Evolutionary conservation across 164 flowering plant species (phyloP), one percentile per base, ranked within the genome.

Genomic region (Stephania yunnanensis): DNA sequence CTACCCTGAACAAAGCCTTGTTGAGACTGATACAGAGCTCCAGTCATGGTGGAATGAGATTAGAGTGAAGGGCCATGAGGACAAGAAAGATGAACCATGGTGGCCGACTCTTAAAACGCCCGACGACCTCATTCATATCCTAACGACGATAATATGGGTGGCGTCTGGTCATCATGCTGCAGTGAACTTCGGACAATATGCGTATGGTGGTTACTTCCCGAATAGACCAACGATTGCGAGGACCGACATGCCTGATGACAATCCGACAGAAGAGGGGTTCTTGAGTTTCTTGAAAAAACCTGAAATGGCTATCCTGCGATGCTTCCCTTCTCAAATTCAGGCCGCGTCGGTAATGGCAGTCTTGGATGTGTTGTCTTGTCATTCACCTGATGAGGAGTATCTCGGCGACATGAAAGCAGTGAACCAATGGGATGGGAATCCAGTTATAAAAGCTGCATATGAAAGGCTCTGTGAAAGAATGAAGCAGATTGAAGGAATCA

Each of bases 31-130:
- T 68, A 0, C 74, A 1, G 98, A 93, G 84, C 91, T 93, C 46
- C 97, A 90, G 81, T 79, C 85, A 58, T 92, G 93, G 93, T 93
- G 95, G 97, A 79, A 83, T 0, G 98, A 93, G 58, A 82, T 92
- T 12, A 76, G 88, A 61, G 86, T 83, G 13, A 76, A 77, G 58
- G 98, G 98, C 53, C 98, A 93, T 50, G 87, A 3, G 0, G 97
- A 93, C 83, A 90, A 89, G 80, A 87, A 90, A 73, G 90, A 91
- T 64, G 91, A 87, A 75, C 83, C 90, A 13, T 89, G 98, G 92
- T 93, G 98, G 98, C 97, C 94, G 0, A 71, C n/a, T 15, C 82
- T 90, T 48, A 80, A 88, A 36, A 85, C 89, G n/a, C 82, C 75
- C 0, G 46, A 79, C 2, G 88, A 87, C 78, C 85, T 91, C 0